Conservation (phyloP, 108 stramenopile species). For the Fistulifera solaris region DNA sequence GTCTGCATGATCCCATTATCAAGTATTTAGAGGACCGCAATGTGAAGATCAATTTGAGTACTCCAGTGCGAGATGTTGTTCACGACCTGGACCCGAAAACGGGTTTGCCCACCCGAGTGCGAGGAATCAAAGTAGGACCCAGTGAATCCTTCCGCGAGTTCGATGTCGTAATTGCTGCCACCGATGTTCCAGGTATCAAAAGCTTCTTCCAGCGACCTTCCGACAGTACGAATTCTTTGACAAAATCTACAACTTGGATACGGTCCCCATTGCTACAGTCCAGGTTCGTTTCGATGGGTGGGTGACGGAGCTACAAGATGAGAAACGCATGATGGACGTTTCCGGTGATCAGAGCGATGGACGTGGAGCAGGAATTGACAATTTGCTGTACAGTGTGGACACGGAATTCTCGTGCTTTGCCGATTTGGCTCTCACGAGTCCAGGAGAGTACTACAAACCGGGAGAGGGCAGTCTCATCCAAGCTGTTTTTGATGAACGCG, state of each 20-base stretch:
- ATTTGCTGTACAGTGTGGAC: slow-evolving; percentile 91
- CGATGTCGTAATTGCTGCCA: slow-evolving; percentile 84
- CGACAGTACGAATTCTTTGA: slow-evolving; percentile 89
- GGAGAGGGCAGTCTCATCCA: slow-evolving; percentile 88
- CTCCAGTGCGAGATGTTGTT: slow-evolving; percentile 56
- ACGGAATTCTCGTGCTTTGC: slow-evolving; percentile 97
- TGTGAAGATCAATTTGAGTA: slow-evolving; percentile 74
- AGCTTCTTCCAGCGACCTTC: slow-evolving; percentile 86
- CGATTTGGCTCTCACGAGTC: slow-evolving; percentile 89
- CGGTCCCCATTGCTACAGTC: slow-evolving; percentile 94
- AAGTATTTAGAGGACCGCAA: slow-evolving; percentile 86
- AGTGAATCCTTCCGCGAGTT: slow-evolving; percentile 64
- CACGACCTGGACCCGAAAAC: slow-evolving; percentile 75
- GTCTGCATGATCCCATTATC: slow-evolving; percentile 91
- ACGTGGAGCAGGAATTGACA: slow-evolving; percentile 86
- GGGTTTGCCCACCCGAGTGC: slow-evolving; percentile 71
- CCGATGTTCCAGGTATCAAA: slow-evolving; percentile 94
- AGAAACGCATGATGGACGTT: slow-evolving; percentile 77
- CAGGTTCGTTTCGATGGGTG: slow-evolving; percentile 95
- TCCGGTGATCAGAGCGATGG: slow-evolving; percentile 85
- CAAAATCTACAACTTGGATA: slow-evolving; percentile 93
- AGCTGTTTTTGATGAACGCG: slow-evolving; percentile 86
- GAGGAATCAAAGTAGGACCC: slow-evolving; percentile 71
- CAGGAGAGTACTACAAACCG: slow-evolving; percentile 89
- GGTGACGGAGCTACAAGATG: slow-evolving; percentile 92